Base-by-base conservation (phyloP, 192 early-diverging fungal species). In the Backusella tarrabulga region DNA sequence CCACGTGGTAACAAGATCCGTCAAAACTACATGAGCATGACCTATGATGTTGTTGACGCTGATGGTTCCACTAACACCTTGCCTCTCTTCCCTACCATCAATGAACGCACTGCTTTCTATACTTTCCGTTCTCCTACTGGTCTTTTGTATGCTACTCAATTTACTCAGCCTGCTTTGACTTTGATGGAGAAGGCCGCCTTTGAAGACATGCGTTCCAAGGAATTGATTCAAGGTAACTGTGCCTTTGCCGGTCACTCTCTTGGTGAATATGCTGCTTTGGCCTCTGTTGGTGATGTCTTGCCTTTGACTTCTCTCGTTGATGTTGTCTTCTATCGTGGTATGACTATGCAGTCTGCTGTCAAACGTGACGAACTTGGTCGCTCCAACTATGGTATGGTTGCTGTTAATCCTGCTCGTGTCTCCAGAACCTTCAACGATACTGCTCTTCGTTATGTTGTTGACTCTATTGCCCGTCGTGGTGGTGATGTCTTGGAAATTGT, bases 281-380 rank as follows among this genome's bases (percentile, higher is more conserved):
- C 95, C 23, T 87, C 97, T 41, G 92, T 98, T 70, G 96, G 94
- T 76, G 92, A 94, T 76, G 94, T 97, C 0, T 81, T 98, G 34
- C 89, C 93, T 19, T 88, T 96, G 71, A 94, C 97, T 80, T 88
- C 91, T 26, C 81, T 97, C 11, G 90, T 96, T 50, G 96, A 97
- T 76, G 92, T 98, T 26, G 94, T 95, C 26, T 97, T 98, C 85
- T 95, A 96, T 88, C 93, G 97, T 81, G 97, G 97, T 78, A 95
- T 96, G 94, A 96, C 96, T n/a, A 97, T 98, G 97, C 97, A 97
- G 88, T 86, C 92, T 46, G 93, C 95, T 21, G 97, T 98, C 1
- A 88, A 87, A 70, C 92, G 96, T 71, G 96, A 97, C 72, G 79
- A 81, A 1, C 36, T 85, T 26, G 89, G 93, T 44, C 89, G 92